Percentiles rank a stretch among this genome's conserved stretches.
These are phyloP conservation scores for Hemileccinum rubropunctum DNA, from an alignment of 768 basidiomycete species.

Conservation along the genomic window DNA sequence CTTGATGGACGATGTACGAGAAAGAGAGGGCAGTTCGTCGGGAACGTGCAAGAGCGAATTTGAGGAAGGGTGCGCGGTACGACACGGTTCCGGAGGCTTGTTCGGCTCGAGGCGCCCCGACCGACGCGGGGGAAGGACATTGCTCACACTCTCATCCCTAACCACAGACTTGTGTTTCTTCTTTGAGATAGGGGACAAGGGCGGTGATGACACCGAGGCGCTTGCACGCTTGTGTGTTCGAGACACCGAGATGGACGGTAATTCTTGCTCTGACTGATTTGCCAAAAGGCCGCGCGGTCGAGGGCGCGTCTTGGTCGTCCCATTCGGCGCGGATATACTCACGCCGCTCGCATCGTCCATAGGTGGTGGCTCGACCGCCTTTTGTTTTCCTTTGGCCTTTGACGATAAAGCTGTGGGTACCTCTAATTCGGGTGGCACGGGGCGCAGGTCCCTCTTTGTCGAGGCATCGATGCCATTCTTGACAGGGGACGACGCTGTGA, in stretches of 20 bases:
- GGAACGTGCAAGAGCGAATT: not conserved
- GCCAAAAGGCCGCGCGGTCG: conserved; percentile 4
- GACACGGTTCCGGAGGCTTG: conserved; percentile 9
- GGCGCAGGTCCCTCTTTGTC: conserved; percentile 12
- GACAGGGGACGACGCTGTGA: conserved; percentile 29
- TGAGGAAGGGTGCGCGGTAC: not conserved
- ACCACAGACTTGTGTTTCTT: conserved; percentile 27
- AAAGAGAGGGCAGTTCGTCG: not conserved
- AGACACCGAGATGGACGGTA: conserved; percentile 7
- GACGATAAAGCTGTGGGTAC: conserved; percentile 14
- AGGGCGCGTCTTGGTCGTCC: conserved; percentile 7
- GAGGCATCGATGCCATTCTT: conserved; percentile 6
- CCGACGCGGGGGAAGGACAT: conserved; percentile 12
- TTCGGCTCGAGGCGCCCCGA: conserved; percentile 19
- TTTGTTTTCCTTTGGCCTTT: conserved; percentile 35
- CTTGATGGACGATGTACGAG: conserved; percentile 40
- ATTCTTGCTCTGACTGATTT: conserved; percentile 2
- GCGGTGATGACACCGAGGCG: conserved; percentile 18
- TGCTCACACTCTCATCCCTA: conserved; percentile 4
- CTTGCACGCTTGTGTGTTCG: conserved; percentile 28
- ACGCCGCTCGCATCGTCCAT: conserved; percentile 6
- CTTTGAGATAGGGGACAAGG: conserved; percentile 15
- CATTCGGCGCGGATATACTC: conserved; percentile 14
- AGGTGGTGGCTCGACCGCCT: conserved; percentile 16
- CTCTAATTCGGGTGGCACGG: conserved; percentile 4